These are phyloP conservation scores for Globisporangium canariense DNA, from an alignment of 352 stramenopile genomes.

Conservation along the genomic window DNA sequence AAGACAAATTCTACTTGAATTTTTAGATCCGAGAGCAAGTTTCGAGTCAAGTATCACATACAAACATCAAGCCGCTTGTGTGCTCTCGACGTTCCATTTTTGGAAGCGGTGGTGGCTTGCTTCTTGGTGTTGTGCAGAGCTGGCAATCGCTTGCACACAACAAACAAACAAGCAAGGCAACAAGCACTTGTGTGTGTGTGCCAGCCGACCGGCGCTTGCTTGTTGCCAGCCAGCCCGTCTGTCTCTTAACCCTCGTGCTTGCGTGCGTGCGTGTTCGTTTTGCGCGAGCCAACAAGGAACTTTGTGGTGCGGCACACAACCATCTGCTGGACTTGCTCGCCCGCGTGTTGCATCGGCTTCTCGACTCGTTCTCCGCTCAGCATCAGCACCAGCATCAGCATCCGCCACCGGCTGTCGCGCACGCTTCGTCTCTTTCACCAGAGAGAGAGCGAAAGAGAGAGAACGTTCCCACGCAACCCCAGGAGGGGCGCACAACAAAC, in stretches of 20 bases:
- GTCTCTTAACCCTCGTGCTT: neutral
- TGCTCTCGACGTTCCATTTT: conserved; percentile 7
- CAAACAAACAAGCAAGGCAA: neutral
- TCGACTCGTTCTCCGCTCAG: neutral
- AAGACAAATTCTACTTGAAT: too few relatives aligned
- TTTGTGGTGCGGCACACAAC: neutral
- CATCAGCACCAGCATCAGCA: conserved; percentile 3
- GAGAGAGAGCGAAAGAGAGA: conserved; percentile 9
- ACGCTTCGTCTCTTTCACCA: conserved; percentile 10
- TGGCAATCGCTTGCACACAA: neutral
- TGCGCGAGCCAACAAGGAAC: neutral
- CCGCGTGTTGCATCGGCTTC: conserved; percentile 1
- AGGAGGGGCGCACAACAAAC: neutral
- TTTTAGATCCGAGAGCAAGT: too few relatives aligned
- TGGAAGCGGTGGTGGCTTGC: neutral
- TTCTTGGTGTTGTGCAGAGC: neutral
- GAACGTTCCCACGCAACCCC: conserved; percentile 10
- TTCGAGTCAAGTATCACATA: neutral
- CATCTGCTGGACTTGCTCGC: neutral
- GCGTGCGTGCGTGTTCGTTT: neutral
- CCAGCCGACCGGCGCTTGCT: neutral
- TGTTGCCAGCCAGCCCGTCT: neutral
- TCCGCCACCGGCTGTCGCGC: neutral
- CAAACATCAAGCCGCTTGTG: neutral
- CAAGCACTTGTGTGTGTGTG: neutral